Conservation (phyloP, 495 filamentous ascomycete genomes). For the Hyaloscypha finlandica region DNA sequence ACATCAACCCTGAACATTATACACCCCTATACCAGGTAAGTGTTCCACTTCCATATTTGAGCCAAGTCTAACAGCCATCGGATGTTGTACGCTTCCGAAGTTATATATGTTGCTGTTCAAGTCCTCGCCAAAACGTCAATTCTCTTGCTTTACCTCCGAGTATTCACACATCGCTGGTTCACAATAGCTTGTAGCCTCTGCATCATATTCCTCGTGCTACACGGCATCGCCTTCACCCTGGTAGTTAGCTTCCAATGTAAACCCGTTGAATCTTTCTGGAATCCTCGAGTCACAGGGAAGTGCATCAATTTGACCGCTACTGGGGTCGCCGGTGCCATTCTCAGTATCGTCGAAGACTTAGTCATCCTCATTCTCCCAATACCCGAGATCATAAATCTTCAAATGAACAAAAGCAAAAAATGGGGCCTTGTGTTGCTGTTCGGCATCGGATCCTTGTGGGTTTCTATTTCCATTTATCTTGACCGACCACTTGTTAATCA, state of each 20-base stretch:
- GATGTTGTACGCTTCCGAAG: conserved; percentile 34
- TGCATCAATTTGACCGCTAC: conserved; percentile 38
- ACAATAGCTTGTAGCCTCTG: conserved; percentile 32
- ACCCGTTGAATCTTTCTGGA: conserved; percentile 39
- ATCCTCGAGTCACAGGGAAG: conserved; percentile 28
- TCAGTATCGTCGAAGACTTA: conserved; percentile 41
- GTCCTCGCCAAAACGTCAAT: conserved; percentile 42
- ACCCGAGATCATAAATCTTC: conserved; percentile 38
- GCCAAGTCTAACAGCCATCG: background rate
- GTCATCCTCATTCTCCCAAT: conserved; percentile 43
- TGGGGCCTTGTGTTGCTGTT: conserved; percentile 42
- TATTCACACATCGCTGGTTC: conserved; percentile 43
- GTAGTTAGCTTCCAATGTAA: conserved; percentile 45
- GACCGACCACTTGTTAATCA: no score
- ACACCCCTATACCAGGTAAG: conserved; percentile 10
- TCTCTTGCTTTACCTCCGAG: conserved; percentile 52
- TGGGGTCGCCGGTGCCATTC: conserved; percentile 36
- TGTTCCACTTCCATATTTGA: background rate
- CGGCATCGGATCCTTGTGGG: conserved; percentile 39
- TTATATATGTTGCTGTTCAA: conserved; percentile 44
- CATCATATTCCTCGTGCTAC: conserved; percentile 38
- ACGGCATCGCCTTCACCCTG: conserved; percentile 41
- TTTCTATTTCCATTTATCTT: conserved; percentile 12
- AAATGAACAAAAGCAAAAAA: conserved; percentile 40
- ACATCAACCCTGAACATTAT: conserved; percentile 13